phyloP scores from a whole-genome alignment of 139 green algal species.

The Volvox africanus region DNA sequence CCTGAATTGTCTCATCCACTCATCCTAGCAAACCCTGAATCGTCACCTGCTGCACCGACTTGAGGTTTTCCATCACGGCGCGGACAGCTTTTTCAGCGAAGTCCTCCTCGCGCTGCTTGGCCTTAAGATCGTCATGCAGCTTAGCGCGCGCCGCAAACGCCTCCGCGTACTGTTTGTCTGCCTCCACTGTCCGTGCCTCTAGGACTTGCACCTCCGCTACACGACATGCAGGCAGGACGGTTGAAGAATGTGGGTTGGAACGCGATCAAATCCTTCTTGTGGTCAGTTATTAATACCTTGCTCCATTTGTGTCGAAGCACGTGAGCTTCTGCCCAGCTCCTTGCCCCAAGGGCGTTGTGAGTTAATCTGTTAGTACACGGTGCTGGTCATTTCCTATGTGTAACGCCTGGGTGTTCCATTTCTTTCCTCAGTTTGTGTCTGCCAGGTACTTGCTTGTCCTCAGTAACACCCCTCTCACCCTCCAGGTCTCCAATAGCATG shows the following conservation, averaged over 20 bases:
- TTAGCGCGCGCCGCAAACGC: not conserved
- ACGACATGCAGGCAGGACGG: not conserved
- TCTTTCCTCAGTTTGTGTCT: too few species aligned
- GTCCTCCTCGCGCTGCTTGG: constrained; percentile 31
- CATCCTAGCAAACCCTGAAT: too few species aligned
- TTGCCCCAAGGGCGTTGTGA: too few species aligned
- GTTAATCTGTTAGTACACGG: too few species aligned
- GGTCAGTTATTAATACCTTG: too few species aligned
- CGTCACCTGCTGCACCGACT: constrained; percentile 4
- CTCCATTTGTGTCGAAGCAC: too few species aligned
- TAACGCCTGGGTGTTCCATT: too few species aligned
- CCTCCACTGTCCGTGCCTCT: not conserved
- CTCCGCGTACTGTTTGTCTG: constrained; percentile 23
- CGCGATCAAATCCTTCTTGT: too few species aligned
- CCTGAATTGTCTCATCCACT: too few species aligned
- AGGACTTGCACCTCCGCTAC: constrained; percentile 46
- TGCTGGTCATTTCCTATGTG: too few species aligned
- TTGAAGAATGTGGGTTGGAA: not conserved
- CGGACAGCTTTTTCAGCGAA: not conserved
- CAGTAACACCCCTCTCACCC: not conserved
- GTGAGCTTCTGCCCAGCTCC: too few species aligned
- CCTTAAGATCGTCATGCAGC: constrained; percentile 3
- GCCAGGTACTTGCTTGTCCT: too few species aligned
- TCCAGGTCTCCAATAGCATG: constrained; percentile 52
- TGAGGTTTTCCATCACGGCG: not conserved